Conservation (phyloP, 2,329 filamentous ascomycete species). For the Pseudogymnoascus sp. region DNA sequence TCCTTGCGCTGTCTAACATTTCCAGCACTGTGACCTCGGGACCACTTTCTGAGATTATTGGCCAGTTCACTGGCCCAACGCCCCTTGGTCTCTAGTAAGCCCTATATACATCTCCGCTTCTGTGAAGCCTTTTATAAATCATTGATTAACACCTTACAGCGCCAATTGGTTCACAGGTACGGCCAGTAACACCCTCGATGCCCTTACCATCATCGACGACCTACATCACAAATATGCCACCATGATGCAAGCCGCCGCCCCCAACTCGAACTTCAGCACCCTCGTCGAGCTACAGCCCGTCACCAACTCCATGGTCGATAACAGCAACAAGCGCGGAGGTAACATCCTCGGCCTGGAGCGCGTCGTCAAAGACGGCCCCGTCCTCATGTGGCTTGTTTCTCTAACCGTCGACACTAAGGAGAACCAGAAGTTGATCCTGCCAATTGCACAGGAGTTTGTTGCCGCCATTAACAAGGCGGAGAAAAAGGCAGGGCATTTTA, state of each 20-base stretch:
- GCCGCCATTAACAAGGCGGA: conserved; percentile 11
- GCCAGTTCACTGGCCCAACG: conserved; percentile 16
- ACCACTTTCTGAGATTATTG: conserved; percentile 13
- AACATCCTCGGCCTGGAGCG: conserved; percentile 31
- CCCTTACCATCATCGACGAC: conserved; percentile 15
- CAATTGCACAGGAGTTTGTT: conserved; percentile 18
- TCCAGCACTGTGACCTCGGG: conserved; percentile 16
- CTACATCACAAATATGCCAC: conserved; percentile 14
- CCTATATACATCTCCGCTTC: conserved; percentile 10
- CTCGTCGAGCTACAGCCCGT: conserved; percentile 28
- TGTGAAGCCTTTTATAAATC: conserved; percentile 11
- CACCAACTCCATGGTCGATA: conserved; percentile 24
- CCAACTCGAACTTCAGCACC: conserved; percentile 20
- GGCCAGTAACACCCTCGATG: conserved; percentile 16
- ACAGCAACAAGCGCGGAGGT: conserved; percentile 24
- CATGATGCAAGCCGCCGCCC: conserved; percentile 16
- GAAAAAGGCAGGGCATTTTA: conserved; percentile 10
- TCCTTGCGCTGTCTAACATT: conserved; percentile 16
- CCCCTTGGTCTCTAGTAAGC: conserved; percentile 17
- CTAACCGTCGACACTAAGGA: conserved; percentile 15
- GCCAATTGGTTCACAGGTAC: conserved; percentile 31
- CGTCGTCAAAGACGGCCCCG: conserved; percentile 27
- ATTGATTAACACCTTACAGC: conserved; percentile 16
- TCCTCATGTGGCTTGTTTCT: conserved; percentile 16
- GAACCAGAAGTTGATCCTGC: conserved; percentile 25